phyloP scores from a whole-genome alignment of 352 stramenopile genomes.

The Phytophthora pinifolia region DNA sequence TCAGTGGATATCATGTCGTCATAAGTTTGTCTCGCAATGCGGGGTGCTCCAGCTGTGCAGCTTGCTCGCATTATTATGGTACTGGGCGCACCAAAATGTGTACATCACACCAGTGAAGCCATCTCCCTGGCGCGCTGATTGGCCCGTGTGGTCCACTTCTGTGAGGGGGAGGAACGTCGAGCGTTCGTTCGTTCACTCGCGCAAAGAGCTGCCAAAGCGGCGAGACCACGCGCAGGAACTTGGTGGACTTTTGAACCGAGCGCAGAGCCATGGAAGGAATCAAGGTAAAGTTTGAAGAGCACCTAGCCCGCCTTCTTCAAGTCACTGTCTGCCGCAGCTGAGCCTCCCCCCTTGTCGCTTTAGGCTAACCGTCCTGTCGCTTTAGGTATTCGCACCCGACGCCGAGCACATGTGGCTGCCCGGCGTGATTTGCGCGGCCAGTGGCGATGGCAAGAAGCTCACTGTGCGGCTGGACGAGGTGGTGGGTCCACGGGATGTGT shows the following conservation, averaged over 20 bases:
- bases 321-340: not conserved
- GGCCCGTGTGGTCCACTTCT: constrained; percentile 2
- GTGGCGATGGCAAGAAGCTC: constrained; percentile 43
- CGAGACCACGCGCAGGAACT: not conserved
- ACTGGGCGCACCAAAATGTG: constrained; percentile 19
- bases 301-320: not conserved
- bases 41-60: too few species aligned
- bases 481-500: constrained; percentile 45
- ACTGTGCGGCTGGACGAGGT: constrained; percentile 70
- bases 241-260: not conserved
- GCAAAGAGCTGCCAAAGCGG: constrained; percentile 12
- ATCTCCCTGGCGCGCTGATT: constrained; percentile 21
- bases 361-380: constrained; percentile 10
- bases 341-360: too few species aligned
- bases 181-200: constrained; percentile 12
- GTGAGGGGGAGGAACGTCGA: constrained; percentile 19
- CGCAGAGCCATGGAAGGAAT: constrained; percentile 51
- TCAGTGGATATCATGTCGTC: too few species aligned
- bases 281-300: constrained; percentile 34
- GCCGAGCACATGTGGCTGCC: constrained; percentile 80
- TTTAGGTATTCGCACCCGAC: constrained; percentile 78
- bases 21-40: too few species aligned
- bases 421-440: constrained; percentile 61
- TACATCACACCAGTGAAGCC: constrained; percentile 27
- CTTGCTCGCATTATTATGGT: too few species aligned